phyloP scores from a whole-genome alignment of 2,329 filamentous ascomycete genomes.

The Colletotrichum sublineola region DNA sequence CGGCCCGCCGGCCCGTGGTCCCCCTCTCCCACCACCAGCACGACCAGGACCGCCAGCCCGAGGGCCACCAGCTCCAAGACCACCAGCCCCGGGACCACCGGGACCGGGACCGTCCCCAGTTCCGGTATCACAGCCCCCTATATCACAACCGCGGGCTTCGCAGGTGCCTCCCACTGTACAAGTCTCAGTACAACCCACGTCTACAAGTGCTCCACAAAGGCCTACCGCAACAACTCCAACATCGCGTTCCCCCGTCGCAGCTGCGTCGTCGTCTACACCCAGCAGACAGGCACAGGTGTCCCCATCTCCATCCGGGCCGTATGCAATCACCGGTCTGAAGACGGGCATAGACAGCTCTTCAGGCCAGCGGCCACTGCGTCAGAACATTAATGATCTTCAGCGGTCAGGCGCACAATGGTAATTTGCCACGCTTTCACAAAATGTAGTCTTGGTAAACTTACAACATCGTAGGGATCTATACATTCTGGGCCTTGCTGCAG shows the following conservation, averaged over 20 bases:
- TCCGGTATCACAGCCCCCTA: not conserved
- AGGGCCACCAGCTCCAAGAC: not conserved
- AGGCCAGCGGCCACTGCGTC: conserved; percentile 15
- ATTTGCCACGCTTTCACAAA: not conserved
- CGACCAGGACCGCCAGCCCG: not conserved
- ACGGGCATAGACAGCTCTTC: conserved; percentile 19
- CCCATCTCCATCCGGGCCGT: conserved; percentile 12
- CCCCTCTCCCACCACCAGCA: not conserved
- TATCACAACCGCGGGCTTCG: not conserved
- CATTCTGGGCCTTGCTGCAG: conserved; percentile 68
- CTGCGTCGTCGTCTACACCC: conserved; percentile 7
- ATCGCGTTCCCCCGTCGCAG: not conserved
- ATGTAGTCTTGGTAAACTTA: not conserved
- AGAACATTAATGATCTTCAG: conserved; percentile 21
- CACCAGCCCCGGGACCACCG: not conserved
- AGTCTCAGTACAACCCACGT: not conserved
- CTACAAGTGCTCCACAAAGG: conserved; percentile 9
- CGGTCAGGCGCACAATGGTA: conserved; percentile 24
- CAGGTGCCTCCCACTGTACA: conserved; percentile 1
- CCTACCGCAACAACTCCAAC: not conserved
- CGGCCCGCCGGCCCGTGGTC: not conserved
- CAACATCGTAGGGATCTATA: conserved; percentile 60
- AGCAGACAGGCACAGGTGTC: conserved; percentile 16
- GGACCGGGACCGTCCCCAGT: not conserved
- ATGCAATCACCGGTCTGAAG: conserved; percentile 20